Percentiles rank a stretch among this genome's conserved stretches.
Conservation (phyloP, 352 stramenopile species). For the Pythium dissimile region DNA sequence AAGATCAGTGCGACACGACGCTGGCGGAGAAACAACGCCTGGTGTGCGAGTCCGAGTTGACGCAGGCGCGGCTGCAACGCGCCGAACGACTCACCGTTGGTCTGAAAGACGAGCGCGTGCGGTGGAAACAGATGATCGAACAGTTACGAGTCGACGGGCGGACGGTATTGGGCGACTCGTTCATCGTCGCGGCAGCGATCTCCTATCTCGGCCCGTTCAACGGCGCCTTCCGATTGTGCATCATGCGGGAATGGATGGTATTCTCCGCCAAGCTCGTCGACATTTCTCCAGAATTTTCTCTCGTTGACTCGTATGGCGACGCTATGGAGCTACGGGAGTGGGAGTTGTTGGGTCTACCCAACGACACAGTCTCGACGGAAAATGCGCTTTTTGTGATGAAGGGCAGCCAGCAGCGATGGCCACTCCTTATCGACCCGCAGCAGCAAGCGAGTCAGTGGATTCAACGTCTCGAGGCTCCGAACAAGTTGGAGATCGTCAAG, state of each 20-base stretch:
- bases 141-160: conserved; percentile 40
- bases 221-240: conserved; percentile 27
- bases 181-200: conserved; percentile 57
- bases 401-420: conserved; percentile 80
- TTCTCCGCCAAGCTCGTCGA: conserved; percentile 21
- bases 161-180: conserved; percentile 52
- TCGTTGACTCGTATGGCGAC: conserved; percentile 78
- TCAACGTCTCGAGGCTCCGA: conserved; percentile 70
- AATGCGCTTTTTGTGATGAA: conserved; percentile 90
- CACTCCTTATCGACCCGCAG: conserved; percentile 93
- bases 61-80: conserved; percentile 44
- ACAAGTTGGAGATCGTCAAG: conserved; percentile 75
- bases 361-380: conserved; percentile 85
- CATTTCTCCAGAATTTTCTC: conserved; percentile 40
- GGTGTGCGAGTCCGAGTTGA: conserved; percentile 58
- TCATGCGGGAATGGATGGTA: conserved; percentile 37
- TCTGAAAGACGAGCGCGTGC: conserved; percentile 63
- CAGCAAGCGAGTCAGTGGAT: conserved; percentile 92
- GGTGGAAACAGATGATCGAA: conserved; percentile 68
- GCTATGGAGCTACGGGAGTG: conserved; percentile 82
- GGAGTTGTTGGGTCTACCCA: conserved; percentile 87
- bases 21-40: conserved; percentile 67
- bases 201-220: conserved; percentile 72
- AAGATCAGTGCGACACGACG: conserved; percentile 59
- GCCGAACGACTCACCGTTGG: conserved; percentile 63